Conservation (phyloP, 176 grass and related monocot species). For the Pontederia crassipes region DNA sequence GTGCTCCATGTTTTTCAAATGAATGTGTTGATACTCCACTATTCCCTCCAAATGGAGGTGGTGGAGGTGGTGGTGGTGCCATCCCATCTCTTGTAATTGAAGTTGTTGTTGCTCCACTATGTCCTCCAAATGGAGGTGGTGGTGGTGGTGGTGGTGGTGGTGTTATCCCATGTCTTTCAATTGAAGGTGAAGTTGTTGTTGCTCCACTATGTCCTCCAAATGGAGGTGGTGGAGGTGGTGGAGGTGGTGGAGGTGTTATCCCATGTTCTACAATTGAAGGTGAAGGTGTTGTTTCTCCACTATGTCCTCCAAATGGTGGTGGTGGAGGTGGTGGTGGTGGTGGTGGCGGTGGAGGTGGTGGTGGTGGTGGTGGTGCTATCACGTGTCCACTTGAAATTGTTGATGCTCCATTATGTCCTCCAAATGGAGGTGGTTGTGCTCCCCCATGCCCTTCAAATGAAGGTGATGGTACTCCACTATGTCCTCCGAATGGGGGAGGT, state of each 20-base stretch:
- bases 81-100: not conserved
- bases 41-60: not conserved
- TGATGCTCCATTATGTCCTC: not conserved
- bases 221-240: not conserved
- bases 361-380: not conserved
- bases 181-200: not conserved
- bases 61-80: constrained; percentile 4
- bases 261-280: not conserved
- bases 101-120: not conserved
- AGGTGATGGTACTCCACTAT: constrained; percentile 9
- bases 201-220: not conserved
- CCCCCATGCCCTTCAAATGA: not conserved
- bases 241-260: not conserved
- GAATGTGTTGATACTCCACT: not conserved
- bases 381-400: not conserved
- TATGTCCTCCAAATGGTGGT: not conserved
- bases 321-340: not conserved
- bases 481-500: not conserved
- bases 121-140: not conserved
- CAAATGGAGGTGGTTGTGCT: not conserved
- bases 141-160: not conserved
- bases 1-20: not conserved
- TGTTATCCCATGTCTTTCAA: not conserved
- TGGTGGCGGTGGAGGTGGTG: no score
- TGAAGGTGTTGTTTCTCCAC: not conserved